These are phyloP conservation scores for Trypanosoma cruzi DNA, from an alignment of 208 protist genomes.

Conservation along the genomic window DNA sequence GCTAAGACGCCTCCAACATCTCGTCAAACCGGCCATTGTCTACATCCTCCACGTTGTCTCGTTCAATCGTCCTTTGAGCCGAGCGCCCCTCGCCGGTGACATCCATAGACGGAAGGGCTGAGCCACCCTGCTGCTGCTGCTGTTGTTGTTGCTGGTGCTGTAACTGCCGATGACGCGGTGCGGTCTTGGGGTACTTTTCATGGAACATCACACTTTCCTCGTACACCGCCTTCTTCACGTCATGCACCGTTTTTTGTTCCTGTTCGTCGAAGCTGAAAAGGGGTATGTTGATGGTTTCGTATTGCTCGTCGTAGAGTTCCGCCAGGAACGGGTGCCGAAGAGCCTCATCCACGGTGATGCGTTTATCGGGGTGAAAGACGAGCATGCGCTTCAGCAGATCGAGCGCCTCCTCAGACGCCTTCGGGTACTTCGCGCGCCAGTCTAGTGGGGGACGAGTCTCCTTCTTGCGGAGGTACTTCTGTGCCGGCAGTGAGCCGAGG, in stretches of 20 bases:
- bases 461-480: conserved; percentile 91
- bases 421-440: conserved; percentile 80
- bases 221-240: conserved; percentile 91
- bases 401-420: conserved; percentile 73
- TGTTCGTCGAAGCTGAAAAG: conserved; percentile 86
- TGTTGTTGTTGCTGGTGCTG: conserved; percentile 31
- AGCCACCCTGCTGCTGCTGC: conserved; percentile 8
- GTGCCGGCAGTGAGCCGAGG: conserved; percentile 79
- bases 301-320: conserved; percentile 83
- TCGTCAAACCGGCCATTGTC: conserved; percentile 20
- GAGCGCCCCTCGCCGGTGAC: conserved; percentile 72
- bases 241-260: conserved; percentile 62
- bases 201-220: conserved; percentile 80
- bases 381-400: conserved; percentile 94
- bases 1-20: not conserved
- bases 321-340: conserved; percentile 89
- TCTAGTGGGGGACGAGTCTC: conserved; percentile 35
- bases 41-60: conserved; percentile 19
- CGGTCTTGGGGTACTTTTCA: conserved; percentile 37
- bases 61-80: conserved; percentile 80
- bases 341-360: conserved; percentile 91
- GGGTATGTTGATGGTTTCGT: conserved; percentile 53
- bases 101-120: conserved; percentile 39
- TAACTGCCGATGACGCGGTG: conserved; percentile 18
- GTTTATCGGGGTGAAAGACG: conserved; percentile 92